Evolutionary conservation across 352 stramenopile species (phyloP).

Genomic region (Blastocystis sp.): DNA sequence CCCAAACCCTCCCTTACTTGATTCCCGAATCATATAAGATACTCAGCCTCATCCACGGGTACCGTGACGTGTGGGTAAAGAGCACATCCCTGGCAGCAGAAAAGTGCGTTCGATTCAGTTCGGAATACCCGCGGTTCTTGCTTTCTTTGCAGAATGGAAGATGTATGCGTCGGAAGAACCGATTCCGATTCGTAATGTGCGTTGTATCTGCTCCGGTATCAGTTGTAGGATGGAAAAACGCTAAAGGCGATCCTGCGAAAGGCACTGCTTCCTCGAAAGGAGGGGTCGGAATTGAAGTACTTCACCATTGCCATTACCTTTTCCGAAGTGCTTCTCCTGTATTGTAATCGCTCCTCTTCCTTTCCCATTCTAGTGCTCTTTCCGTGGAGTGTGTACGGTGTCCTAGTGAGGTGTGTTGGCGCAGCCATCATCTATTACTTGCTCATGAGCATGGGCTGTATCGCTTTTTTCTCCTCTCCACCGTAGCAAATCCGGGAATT

Average conservation of each 20-base stretch:
- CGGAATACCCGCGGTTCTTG: not conserved
- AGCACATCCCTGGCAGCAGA: not conserved
- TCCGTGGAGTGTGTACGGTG: constrained; percentile 18
- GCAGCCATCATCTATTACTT: constrained; percentile 4
- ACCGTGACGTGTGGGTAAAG: not conserved
- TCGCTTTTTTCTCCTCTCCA: not conserved
- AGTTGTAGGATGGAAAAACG: not conserved
- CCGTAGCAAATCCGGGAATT: constrained; percentile 32
- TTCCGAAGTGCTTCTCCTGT: not conserved
- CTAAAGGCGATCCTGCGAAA: not conserved
- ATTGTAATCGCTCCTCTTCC: not conserved
- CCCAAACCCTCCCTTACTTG: too few species aligned
- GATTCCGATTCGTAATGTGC: too few species aligned
- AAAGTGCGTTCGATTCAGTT: not conserved
- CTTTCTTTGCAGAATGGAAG: not conserved
- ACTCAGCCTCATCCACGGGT: not conserved
- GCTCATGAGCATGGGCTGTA: not conserved
- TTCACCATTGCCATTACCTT: not conserved
- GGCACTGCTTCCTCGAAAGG: not conserved
- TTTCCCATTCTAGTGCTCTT: not conserved
- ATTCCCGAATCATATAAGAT: not conserved
- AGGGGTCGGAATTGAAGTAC: not conserved
- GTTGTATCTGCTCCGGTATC: too few species aligned
- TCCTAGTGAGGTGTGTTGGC: not conserved
- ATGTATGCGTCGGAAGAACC: not conserved